A percentile compares a stretch with the other conserved stretches of the same genome.
Evolutionary conservation across 1,284 basidiomycete species (phyloP).

Genomic region (Sutorius eximius): DNA sequence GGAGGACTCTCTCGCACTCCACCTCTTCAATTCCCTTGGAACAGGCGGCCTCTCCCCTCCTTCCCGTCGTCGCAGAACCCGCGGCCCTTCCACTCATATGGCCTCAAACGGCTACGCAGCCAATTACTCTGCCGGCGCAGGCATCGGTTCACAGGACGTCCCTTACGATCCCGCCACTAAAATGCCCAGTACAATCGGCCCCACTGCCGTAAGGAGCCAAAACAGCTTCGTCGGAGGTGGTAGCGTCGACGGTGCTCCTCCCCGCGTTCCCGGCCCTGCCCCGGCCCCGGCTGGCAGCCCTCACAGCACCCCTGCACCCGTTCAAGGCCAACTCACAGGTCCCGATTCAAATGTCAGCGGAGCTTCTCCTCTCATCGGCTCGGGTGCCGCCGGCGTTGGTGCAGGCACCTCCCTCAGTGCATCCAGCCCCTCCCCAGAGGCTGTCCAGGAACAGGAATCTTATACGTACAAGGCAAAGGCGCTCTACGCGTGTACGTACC

Average conservation of each 20-base stretch:
- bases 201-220: slow-evolving; percentile 55
- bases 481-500: slow-evolving; percentile 78
- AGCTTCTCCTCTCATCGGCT: slow-evolving; percentile 63
- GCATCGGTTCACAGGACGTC: slow-evolving; percentile 60
- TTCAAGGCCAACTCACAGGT: slow-evolving; percentile 46
- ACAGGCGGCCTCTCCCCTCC: slow-evolving; percentile 85
- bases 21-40: slow-evolving; percentile 84
- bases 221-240: slow-evolving; percentile 58
- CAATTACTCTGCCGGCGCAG: slow-evolving; percentile 61
- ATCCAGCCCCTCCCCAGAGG: slow-evolving; percentile 26
- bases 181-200: slow-evolving; percentile 41
- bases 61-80: slow-evolving; percentile 66
- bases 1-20: slow-evolving; percentile 82
- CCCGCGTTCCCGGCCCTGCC: slow-evolving; percentile 41
- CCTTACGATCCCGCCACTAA: slow-evolving; percentile 60
- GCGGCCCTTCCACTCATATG: slow-evolving; percentile 62
- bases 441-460: slow-evolving; percentile 37
- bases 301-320: slow-evolving; percentile 41
- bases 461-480: slow-evolving; percentile 81
- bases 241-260: slow-evolving; percentile 49
- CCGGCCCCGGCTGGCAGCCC: slow-evolving; percentile 41
- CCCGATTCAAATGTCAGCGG: slow-evolving; percentile 48
- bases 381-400: slow-evolving; percentile 53
- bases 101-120: slow-evolving; percentile 59
- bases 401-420: slow-evolving; percentile 40